These are phyloP conservation scores for Podospora pseudopauciseta DNA, from an alignment of 495 filamentous ascomycete genomes.

Conservation along the genomic window DNA sequence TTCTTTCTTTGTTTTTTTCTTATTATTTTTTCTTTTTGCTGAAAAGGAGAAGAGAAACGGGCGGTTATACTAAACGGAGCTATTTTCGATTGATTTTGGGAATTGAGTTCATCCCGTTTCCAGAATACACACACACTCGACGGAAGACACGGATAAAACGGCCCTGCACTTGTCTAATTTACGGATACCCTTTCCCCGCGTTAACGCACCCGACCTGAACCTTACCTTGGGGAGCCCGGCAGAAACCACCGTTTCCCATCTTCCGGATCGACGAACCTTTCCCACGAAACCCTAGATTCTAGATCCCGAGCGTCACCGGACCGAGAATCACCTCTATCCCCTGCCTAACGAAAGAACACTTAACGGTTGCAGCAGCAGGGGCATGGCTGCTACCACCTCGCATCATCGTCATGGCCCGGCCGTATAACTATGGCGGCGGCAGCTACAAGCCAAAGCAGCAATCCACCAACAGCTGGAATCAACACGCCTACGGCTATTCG, in stretches of 20 bases:
- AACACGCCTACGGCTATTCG: neutral
- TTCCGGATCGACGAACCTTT: neutral
- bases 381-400: constrained; percentile 24
- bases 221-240: neutral
- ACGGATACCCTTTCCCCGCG: neutral
- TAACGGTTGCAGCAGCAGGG: constrained; percentile 8
- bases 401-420: constrained; percentile 25
- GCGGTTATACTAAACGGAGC: neutral
- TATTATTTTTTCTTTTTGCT: neutral
- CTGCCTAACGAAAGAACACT: neutral
- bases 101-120: neutral
- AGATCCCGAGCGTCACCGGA: neutral
- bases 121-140: neutral
- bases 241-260: neutral
- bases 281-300: neutral
- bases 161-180: neutral
- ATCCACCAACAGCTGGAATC: neutral
- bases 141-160: neutral
- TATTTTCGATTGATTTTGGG: neutral
- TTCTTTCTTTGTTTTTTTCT: too few relatives aligned
- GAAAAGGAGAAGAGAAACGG: neutral
- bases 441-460: neutral
- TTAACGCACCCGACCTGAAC: neutral
- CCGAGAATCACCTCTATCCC: too few relatives aligned
- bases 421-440: constrained; percentile 15